Conservation (phyloP, 306 rosid genomes). For the Urtica urens region DNA sequence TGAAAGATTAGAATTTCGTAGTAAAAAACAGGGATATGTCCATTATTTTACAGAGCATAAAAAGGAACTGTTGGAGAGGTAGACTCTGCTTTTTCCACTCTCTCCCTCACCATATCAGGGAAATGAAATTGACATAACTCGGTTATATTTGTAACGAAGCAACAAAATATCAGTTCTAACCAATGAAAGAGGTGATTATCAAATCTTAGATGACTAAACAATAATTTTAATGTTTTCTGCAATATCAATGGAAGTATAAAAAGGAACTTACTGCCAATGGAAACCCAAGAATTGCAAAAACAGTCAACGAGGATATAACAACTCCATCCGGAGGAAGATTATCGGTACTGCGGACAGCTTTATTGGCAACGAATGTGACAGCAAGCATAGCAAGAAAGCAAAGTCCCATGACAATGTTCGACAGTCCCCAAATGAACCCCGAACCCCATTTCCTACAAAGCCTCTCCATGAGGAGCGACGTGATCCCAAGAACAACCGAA, state of each 20-base stretch:
- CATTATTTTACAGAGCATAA: background rate
- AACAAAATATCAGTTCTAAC: too few relatives aligned
- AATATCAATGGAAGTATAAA: constrained; percentile 17
- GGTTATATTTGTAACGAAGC: too few relatives aligned
- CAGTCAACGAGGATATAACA: constrained; percentile 45
- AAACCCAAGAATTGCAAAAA: constrained; percentile 72
- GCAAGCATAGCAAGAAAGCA: constrained; percentile 73
- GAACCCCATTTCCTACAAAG: constrained; percentile 79
- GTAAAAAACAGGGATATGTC: background rate
- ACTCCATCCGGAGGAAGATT: constrained; percentile 57
- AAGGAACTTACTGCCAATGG: constrained; percentile 67
- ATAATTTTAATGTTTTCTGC: too few relatives aligned
- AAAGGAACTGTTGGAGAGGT: background rate
- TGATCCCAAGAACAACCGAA: constrained; percentile 81
- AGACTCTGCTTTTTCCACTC: background rate
- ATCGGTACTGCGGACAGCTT: constrained; percentile 33
- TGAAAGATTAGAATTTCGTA: background rate
- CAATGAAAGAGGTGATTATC: too few relatives aligned
- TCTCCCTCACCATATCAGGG: background rate
- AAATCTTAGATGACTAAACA: too few relatives aligned
- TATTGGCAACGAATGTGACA: constrained; percentile 53
- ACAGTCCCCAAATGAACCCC: constrained; percentile 82
- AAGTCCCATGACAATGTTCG: constrained; percentile 70
- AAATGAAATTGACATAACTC: background rate
- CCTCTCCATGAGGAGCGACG: constrained; percentile 81